Percentiles rank a stretch among this genome's conserved stretches.
Conservation (phyloP, 192 early-diverging fungal species). For the Coemansia nantahalensis region DNA sequence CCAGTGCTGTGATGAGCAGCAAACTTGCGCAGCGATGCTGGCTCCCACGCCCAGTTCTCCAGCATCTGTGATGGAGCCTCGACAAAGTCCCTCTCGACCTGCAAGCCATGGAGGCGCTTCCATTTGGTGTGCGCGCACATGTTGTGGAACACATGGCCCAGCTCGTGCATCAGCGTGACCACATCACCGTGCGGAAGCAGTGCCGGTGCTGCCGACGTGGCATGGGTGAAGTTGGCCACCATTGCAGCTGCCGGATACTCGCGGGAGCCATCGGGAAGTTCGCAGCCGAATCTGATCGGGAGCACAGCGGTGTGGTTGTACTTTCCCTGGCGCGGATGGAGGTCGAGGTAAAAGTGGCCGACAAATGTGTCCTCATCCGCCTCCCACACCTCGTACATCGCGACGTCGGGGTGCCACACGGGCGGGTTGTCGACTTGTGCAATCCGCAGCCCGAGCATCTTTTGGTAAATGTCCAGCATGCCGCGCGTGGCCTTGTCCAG, state of each 20-base stretch:
- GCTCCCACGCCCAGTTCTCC: constrained; percentile 74
- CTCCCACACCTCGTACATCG: constrained; percentile 65
- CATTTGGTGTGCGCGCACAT: constrained; percentile 66
- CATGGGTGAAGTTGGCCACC: constrained; percentile 58
- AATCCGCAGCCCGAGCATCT: constrained; percentile 61
- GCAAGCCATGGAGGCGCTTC: constrained; percentile 62
- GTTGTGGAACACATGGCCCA: constrained; percentile 61
- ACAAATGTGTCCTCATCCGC: constrained; percentile 53
- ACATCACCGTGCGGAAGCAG: constrained; percentile 71
- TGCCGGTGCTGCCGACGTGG: constrained; percentile 57
- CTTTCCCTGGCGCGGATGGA: constrained; percentile 63
- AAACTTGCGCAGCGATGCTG: constrained; percentile 46
- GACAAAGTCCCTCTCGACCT: constrained; percentile 72
- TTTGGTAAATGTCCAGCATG: constrained; percentile 64
- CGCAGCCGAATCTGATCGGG: constrained; percentile 59
- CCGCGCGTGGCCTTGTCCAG: constrained; percentile 51
- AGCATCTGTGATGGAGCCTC: constrained; percentile 85
- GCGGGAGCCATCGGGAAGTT: constrained; percentile 43
- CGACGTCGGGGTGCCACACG: constrained; percentile 71
- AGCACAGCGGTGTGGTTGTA: constrained; percentile 65
- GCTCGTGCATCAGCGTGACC: constrained; percentile 73
- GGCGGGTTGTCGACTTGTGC: constrained; percentile 52
- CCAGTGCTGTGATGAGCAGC: constrained; percentile 65
- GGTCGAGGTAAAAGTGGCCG: constrained; percentile 67
- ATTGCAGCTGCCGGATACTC: constrained; percentile 58